Evolutionary conservation across 352 stramenopile genomes (phyloP).

Genomic region (Phytophthora pisi): DNA sequence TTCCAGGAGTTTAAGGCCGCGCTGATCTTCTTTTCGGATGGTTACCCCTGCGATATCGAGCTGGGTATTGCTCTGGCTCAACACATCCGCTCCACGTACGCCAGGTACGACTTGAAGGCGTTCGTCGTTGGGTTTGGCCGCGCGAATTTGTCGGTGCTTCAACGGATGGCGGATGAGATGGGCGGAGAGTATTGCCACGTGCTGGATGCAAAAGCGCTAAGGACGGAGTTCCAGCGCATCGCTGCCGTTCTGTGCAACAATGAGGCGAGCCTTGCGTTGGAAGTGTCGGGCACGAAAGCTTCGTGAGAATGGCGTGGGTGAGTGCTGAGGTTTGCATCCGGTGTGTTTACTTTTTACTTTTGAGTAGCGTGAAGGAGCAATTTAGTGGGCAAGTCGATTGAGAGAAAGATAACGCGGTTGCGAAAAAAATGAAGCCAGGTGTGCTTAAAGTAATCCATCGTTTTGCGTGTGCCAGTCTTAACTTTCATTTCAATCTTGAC

Average conservation of each 20-base stretch:
- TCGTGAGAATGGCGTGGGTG: background rate
- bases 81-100: constrained; percentile 53
- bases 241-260: constrained; percentile 28
- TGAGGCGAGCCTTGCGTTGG: constrained; percentile 39
- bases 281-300: constrained; percentile 1
- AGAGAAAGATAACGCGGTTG: background rate
- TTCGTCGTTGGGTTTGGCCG: constrained; percentile 69
- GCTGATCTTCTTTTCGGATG: constrained; percentile 50
- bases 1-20: constrained; percentile 55
- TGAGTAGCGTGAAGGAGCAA: background rate
- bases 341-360: background rate
- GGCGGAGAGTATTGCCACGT: constrained; percentile 54
- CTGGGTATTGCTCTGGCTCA: constrained; percentile 46
- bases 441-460: background rate
- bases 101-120: constrained; percentile 55
- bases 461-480: too few species aligned
- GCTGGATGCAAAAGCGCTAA: constrained; percentile 33
- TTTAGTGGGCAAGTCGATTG: background rate
- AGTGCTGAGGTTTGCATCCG: background rate
- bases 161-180: constrained; percentile 50
- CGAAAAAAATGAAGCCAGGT: background rate
- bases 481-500: too few species aligned
- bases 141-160: constrained; percentile 56
- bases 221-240: constrained; percentile 39
- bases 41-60: constrained; percentile 39